These are phyloP conservation scores for Pythium rishiriense DNA, from an alignment of 352 stramenopile genomes.

Conservation along the genomic window DNA sequence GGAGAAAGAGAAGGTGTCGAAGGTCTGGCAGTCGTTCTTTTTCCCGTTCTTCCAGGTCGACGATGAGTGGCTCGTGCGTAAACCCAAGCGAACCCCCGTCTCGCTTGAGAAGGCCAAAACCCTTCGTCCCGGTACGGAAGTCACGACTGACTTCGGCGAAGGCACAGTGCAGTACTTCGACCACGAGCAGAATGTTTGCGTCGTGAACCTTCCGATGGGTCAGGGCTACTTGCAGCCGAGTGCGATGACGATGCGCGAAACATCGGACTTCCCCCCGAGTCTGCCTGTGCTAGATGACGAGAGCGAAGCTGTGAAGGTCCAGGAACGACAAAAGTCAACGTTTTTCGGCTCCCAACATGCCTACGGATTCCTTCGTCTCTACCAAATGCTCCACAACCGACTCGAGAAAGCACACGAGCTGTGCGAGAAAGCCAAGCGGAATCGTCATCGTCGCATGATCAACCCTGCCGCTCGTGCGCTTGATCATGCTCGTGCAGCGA, in stretches of 20 bases:
- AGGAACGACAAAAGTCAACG: constrained; percentile 42
- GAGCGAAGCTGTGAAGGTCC: constrained; percentile 42
- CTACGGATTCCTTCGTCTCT: constrained; percentile 89
- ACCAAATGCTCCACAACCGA: constrained; percentile 87
- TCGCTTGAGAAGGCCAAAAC: constrained; percentile 66
- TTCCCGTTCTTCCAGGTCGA: constrained; percentile 85
- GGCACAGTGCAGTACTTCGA: constrained; percentile 83
- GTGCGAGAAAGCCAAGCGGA: constrained; percentile 87
- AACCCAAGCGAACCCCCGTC: constrained; percentile 67
- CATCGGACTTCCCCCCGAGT: constrained; percentile 69
- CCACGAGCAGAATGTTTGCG: constrained; percentile 54
- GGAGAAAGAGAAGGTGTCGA: constrained; percentile 85
- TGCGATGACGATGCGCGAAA: constrained; percentile 76
- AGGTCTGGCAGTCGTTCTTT: constrained; percentile 84
- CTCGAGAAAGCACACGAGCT: constrained; percentile 80
- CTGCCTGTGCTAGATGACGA: constrained; percentile 67
- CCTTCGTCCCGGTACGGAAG: constrained; percentile 64
- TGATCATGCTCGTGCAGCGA: constrained; percentile 65
- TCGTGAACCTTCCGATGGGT: constrained; percentile 63
- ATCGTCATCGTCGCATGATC: constrained; percentile 82
- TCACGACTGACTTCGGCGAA: constrained; percentile 80
- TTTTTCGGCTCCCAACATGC: constrained; percentile 85
- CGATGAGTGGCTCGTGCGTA: constrained; percentile 80
- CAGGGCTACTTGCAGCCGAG: constrained; percentile 77
- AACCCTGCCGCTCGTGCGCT: constrained; percentile 82